A percentile compares a stretch with the other conserved stretches of the same genome.
Evolutionary conservation across 805 yeast genomes (phyloP).

Genomic region (Suhomyces vadensis): DNA sequence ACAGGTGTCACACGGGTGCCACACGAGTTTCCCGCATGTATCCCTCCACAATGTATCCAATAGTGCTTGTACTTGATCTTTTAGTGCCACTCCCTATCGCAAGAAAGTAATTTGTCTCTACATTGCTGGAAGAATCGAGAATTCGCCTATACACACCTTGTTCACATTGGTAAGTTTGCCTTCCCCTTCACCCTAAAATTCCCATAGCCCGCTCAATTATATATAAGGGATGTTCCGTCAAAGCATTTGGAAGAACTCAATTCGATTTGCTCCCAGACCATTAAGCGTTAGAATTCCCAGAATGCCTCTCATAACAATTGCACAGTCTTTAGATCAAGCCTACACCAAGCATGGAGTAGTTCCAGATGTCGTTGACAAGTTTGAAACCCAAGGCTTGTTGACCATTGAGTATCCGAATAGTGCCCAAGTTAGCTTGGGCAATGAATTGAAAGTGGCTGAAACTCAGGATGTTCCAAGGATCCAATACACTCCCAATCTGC

Average conservation of each 20-base stretch:
- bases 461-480: conserved; percentile 70
- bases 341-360: conserved; percentile 48
- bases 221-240: conserved; percentile 6
- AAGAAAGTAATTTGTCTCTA: too few relatives aligned
- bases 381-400: conserved; percentile 54
- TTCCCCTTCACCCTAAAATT: not conserved
- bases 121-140: not conserved
- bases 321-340: conserved; percentile 55
- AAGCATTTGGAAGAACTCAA: not conserved
- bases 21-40: too few relatives aligned
- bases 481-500: conserved; percentile 60
- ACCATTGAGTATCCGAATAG: conserved; percentile 58
- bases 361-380: conserved; percentile 54
- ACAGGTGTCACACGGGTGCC: too few relatives aligned
- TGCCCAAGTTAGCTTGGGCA: conserved; percentile 78
- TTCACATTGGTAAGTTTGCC: not conserved
- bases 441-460: conserved; percentile 60
- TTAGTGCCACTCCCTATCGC: too few relatives aligned
- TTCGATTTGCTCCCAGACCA: not conserved
- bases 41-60: too few relatives aligned
- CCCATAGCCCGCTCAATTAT: not conserved
- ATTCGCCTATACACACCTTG: conserved; percentile 1
- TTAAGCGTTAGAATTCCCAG: conserved; percentile 11
- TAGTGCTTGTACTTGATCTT: too few relatives aligned
- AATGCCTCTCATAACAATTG: conserved; percentile 52